Percentiles rank a stretch among this genome's conserved stretches.
phyloP scores from a whole-genome alignment of 2,329 filamentous ascomycete species.

The Aspergillus pseudoglaucus region DNA sequence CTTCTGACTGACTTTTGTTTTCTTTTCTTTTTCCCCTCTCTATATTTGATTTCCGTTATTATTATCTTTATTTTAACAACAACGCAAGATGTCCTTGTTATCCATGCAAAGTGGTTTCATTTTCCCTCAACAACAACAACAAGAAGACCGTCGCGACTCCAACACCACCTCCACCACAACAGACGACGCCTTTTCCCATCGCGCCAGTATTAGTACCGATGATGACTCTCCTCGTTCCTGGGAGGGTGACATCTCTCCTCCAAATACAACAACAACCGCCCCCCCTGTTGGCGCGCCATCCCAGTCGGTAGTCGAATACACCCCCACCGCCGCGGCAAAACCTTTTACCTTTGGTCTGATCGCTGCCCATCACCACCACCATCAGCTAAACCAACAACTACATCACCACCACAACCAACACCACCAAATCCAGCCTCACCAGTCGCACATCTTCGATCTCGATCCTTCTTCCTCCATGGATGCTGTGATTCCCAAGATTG shows the following conservation, averaged over 20 bases:
- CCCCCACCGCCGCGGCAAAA: conserved; percentile 5
- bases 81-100: conserved; percentile 27
- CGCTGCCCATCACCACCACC: neutral
- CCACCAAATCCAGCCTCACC: conserved; percentile 15
- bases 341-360: conserved; percentile 1
- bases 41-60: neutral
- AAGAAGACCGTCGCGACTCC: conserved; percentile 14
- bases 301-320: conserved; percentile 1
- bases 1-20: neutral
- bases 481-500: conserved; percentile 47
- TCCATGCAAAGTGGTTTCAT: conserved; percentile 33
- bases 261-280: conserved; percentile 10
- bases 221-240: conserved; percentile 27
- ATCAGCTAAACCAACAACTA: neutral
- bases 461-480: conserved; percentile 18
- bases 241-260: conserved; percentile 18
- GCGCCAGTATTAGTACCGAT: conserved; percentile 27
- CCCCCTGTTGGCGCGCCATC: conserved; percentile 3
- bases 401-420: conserved; percentile 8
- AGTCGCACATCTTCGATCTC: conserved; percentile 16
- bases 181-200: conserved; percentile 24
- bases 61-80: conserved; percentile 1
- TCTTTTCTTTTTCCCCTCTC: neutral
- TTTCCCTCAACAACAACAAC: conserved; percentile 9
- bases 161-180: conserved; percentile 7